These are phyloP conservation scores for Magnolia changhungtana DNA, from an alignment of 164 flowering plant genomes.

Conservation along the genomic window DNA sequence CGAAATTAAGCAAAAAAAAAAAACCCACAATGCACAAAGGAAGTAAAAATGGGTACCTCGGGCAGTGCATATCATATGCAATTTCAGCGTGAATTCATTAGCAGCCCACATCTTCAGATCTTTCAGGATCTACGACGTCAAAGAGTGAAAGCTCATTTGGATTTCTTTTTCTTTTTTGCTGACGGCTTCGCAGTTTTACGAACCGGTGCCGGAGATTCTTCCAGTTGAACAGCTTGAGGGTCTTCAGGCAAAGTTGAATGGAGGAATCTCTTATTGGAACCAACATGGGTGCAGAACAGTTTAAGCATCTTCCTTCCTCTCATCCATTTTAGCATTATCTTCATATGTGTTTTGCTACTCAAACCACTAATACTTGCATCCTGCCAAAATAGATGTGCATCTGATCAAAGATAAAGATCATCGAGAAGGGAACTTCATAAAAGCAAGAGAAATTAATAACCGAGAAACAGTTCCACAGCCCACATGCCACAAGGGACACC, in stretches of 20 bases:
- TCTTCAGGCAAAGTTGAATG: conserved; percentile 61
- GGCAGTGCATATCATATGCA: too few species aligned
- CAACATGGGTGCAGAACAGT: conserved; percentile 57
- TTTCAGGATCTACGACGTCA: too few species aligned
- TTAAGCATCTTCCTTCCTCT: conserved; percentile 76
- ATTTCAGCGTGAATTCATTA: not conserved
- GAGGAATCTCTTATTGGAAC: conserved; percentile 67
- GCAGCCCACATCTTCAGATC: not conserved
- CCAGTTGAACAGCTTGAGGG: conserved; percentile 25
- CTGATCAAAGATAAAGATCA: not conserved
- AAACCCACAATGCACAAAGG: too few species aligned
- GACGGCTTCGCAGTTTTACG: conserved; percentile 26
- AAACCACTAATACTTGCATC: conserved; percentile 64
- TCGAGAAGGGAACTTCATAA: not conserved
- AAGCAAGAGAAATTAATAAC: too few species aligned
- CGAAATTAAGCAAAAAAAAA: too few species aligned
- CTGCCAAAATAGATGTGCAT: conserved; percentile 22
- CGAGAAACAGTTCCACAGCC: too few species aligned
- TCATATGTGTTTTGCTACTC: conserved; percentile 83
- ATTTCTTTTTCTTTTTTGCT: conserved; percentile 14
- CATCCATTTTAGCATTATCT: conserved; percentile 86
- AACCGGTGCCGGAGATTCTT: conserved; percentile 10
- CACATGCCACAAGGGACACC: too few species aligned
- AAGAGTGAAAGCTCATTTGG: not conserved
- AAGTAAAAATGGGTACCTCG: too few species aligned